Evolutionary conservation across 139 green algal genomes (phyloP), one percentile per base, ranked within the genome.

Genomic region (Zygnema circumcarinatum): DNA sequence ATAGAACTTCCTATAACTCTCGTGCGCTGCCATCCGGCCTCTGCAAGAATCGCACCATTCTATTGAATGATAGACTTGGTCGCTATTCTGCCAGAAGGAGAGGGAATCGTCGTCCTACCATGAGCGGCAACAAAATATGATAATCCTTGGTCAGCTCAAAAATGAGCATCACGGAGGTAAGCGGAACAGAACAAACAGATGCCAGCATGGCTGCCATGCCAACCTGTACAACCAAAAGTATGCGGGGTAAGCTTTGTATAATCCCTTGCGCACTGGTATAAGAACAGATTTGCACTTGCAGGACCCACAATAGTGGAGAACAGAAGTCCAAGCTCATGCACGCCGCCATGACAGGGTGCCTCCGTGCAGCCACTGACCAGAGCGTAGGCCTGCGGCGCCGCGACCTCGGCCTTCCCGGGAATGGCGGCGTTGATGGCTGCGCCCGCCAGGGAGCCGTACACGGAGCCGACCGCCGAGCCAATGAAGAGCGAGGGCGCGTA

Each of bases 401-500:
- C 86, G 25, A 90, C 86, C 35, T 84, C 78, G 21, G 79, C 78
- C 40, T 68, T 81, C 20, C 47, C 74, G 16, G 85, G 83, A 22
- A 72, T 73, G 0, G 76, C 83, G 20, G 94, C 69, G 1, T 62
- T 16, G 0, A 94, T 53, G 47, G 91, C 7, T 0, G 90, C 67
- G 41, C 85, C 88, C 1, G 89, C 82, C 47, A 89, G 25, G 22
- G 39, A 81, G 22, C 90, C 90, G 38, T 87, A 92, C 32, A 82
- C 81, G 21, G 86, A 81, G 0, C 93, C 56, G 67, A 94, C n/a
- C 92, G 93, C 73, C 91, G 92, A 92, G 53, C 96, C 96, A 52
- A 98, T 95, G 89, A 99, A 98, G 38, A 99, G 95, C 1, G 94
- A 96, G 1, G 96, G 96, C 25, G 96, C 96, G 84, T 98, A 99